Percentiles rank a stretch among this genome's conserved stretches.
Evolutionary conservation across 805 yeast genomes (phyloP).

Genomic region (Metschnikowia lunata): DNA sequence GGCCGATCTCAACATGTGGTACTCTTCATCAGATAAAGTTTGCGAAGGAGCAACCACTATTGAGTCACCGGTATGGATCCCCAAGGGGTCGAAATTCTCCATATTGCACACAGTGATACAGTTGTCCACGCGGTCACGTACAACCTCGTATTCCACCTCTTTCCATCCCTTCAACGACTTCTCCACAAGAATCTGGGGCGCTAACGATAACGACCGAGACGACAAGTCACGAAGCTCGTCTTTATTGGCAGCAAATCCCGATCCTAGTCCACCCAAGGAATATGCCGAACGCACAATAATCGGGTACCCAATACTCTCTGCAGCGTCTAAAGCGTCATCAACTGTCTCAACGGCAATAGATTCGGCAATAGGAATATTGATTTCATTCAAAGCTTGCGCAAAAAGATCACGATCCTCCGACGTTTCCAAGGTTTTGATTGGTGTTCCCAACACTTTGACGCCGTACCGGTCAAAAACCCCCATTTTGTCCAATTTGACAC

Average conservation of each 20-base stretch:
- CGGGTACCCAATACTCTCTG: slow-evolving; percentile 84
- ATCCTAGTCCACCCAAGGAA: slow-evolving; percentile 96
- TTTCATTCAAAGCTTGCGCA: slow-evolving; percentile 92
- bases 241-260: slow-evolving; percentile 88
- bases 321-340: slow-evolving; percentile 91
- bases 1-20: slow-evolving; percentile 95
- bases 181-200: slow-evolving; percentile 95
- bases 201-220: slow-evolving; percentile 79
- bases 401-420: slow-evolving; percentile 97
- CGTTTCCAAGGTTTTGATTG: slow-evolving; percentile 90
- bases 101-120: slow-evolving; percentile 98
- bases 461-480: slow-evolving; percentile 88
- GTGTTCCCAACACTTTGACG: slow-evolving; percentile 95
- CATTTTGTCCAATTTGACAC: slow-evolving; percentile 90
- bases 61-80: slow-evolving; percentile 98
- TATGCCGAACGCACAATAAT: slow-evolving; percentile 96
- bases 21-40: slow-evolving; percentile 94
- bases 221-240: slow-evolving; percentile 83
- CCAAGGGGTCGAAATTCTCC: slow-evolving; percentile 98
- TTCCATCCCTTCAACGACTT: slow-evolving; percentile 98
- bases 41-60: slow-evolving; percentile 99
- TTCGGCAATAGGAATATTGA: slow-evolving; percentile 93
- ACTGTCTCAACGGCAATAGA: slow-evolving; percentile 92
- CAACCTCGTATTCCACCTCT: slow-evolving; percentile 98
- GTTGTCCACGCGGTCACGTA: slow-evolving; percentile 91